Conservation (phyloP, 2,329 filamentous ascomycete genomes). For the Penicillium italicum region DNA sequence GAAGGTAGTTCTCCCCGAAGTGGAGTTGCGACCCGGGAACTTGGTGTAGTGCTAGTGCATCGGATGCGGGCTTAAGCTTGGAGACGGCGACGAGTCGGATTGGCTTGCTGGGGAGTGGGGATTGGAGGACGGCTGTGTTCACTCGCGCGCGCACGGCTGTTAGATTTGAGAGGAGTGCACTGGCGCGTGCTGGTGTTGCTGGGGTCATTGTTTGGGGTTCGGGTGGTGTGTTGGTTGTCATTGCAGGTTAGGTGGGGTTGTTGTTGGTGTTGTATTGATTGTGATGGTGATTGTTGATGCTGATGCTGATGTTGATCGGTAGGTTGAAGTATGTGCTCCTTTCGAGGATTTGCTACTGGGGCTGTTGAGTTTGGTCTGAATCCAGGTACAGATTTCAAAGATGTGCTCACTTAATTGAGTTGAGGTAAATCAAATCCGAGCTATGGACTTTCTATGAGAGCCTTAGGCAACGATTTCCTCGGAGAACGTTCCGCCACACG, state of each 20-base stretch:
- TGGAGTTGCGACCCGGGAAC: constrained; percentile 61
- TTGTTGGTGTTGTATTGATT: neutral
- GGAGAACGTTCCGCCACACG: constrained; percentile 11
- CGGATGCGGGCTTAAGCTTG: constrained; percentile 89
- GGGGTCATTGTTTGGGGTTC: constrained; percentile 49
- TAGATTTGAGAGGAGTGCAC: constrained; percentile 61
- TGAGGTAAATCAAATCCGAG: neutral
- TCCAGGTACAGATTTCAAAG: neutral
- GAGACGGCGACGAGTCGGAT: constrained; percentile 85
- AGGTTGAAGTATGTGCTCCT: neutral
- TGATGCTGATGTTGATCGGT: too few species aligned
- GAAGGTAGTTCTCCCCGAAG: constrained; percentile 95
- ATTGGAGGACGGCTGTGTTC: constrained; percentile 44
- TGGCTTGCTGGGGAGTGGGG: constrained; percentile 20
- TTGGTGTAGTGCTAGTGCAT: constrained; percentile 79
- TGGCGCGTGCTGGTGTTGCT: constrained; percentile 55
- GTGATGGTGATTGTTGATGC: neutral
- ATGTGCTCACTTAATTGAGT: neutral
- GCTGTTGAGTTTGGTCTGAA: neutral
- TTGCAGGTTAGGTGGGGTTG: constrained; percentile 3
- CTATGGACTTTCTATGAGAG: constrained; percentile 2
- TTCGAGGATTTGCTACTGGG: neutral
- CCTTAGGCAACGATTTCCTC: constrained; percentile 17
- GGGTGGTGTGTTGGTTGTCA: constrained; percentile 8
- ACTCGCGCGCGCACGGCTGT: constrained; percentile 58